Base-by-base conservation (phyloP, 345 rosid genomes). In the Populus davidiana region DNA sequence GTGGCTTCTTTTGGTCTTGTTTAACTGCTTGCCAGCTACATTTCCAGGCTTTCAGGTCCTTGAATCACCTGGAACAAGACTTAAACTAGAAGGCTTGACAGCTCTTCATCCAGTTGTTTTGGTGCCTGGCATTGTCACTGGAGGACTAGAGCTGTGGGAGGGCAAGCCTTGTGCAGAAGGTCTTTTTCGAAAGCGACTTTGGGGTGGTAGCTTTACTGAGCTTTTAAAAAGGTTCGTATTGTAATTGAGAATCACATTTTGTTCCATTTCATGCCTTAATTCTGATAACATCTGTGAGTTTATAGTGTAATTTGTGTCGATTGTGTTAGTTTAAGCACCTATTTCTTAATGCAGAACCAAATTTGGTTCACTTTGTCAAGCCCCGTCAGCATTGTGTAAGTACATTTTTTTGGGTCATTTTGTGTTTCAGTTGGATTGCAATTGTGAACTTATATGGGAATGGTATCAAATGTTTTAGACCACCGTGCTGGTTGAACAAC, bases 81-180 rank as follows among this genome's bases (percentile, higher is more conserved):
- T 91, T 20, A 83, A 79, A 75, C 74, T 87, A 0, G 96, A 93
- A 49, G 94, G 96, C 43, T 62, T 90, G 49, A 79, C 73, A 5
- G 89, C 89, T 9, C 83, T 85, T 64, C 96, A 93, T 74, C 96
- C 93, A 7, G 92, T 93, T n/a, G 86, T 91, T 78, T 78, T 93
- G 68, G 90, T 93, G 61, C 98, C 98, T 0, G 98, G 98, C 78
- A 88, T 90, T 78, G 85, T 87, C 52, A 88, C 94, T 1, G 94
- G 91, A 5, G 94, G 91, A 64, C 90, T 90, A 0, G 94, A 93
- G 87, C 86, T 91, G 11, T 93, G 94, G 93, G 92, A 91, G 77
- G 94, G 98, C 61, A 85, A 73, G 84, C 90, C 93, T 76, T 90
- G 92, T 66, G 85, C 91, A 3, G 89, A 90, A 70, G 94, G 93